Conservation (phyloP, 805 yeast species). For the Hanseniaspora clermontiae region DNA sequence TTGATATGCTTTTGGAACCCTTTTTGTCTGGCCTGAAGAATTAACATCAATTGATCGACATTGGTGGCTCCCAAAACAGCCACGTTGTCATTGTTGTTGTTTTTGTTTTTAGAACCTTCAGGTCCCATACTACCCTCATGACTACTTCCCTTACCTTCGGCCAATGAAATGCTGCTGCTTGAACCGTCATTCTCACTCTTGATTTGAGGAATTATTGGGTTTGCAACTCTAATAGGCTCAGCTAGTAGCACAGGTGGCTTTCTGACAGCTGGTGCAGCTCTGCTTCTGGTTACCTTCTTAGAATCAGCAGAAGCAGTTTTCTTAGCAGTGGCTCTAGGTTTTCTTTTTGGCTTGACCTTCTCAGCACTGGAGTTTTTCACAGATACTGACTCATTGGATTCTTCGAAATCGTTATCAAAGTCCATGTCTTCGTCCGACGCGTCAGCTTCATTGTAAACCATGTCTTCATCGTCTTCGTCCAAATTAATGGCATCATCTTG, state of each 20-base stretch:
- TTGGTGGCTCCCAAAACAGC: conserved; percentile 75
- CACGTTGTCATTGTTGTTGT: conserved; percentile 41
- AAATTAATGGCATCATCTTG: not conserved
- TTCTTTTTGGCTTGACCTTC: not conserved
- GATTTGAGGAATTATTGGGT: conserved; percentile 9
- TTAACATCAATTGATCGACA: conserved; percentile 82
- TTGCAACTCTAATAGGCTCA: conserved; percentile 11
- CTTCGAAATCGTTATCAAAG: not conserved
- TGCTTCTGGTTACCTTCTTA: not conserved
- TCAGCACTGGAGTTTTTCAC: not conserved
- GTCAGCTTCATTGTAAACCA: not conserved
- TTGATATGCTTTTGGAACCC: conserved; percentile 54
- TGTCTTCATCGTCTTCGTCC: not conserved
- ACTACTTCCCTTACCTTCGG: not conserved
- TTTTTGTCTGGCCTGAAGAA: conserved; percentile 76
- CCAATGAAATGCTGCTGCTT: not conserved
- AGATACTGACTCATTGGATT: not conserved
- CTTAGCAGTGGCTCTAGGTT: not conserved
- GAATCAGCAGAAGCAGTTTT: not conserved
- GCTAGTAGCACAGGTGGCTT: conserved; percentile 4
- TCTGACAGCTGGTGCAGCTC: not conserved
- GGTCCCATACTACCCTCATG: not conserved
- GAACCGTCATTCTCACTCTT: not conserved
- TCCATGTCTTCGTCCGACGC: not conserved
- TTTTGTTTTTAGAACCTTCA: not conserved